Conservation (phyloP, 768 basidiomycete species). For the Gymnopilus dilepis region DNA sequence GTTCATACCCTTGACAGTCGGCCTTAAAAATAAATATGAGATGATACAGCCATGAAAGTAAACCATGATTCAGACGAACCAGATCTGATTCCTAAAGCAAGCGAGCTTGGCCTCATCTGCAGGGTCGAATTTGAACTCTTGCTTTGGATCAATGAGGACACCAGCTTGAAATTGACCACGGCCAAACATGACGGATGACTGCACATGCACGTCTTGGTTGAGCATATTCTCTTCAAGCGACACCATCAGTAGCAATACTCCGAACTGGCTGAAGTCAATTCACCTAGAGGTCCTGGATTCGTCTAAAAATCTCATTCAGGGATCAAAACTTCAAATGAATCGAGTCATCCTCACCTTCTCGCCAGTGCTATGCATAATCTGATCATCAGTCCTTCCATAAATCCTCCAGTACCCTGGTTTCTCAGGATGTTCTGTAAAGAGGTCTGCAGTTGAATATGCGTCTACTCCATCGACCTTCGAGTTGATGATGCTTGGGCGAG, state of each 20-base stretch:
- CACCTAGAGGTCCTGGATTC: slow-evolving; percentile 16
- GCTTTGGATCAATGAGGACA: slow-evolving; percentile 15
- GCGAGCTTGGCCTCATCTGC: not conserved
- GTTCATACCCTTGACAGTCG: not conserved
- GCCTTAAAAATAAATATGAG: too few species aligned
- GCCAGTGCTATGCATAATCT: slow-evolving; percentile 18
- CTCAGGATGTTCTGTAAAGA: slow-evolving; percentile 10
- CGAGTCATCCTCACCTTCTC: slow-evolving; percentile 19
- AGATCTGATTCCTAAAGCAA: not conserved
- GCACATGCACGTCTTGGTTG: slow-evolving; percentile 16
- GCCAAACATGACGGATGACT: slow-evolving; percentile 16
- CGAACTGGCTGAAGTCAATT: not conserved
- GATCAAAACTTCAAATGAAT: not conserved
- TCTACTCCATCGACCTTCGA: slow-evolving; percentile 1
- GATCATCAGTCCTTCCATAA: slow-evolving; percentile 16
- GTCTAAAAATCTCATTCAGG: not conserved
- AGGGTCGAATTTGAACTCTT: slow-evolving; percentile 12
- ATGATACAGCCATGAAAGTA: too few species aligned
- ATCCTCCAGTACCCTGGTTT: slow-evolving; percentile 17
- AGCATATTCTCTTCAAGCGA: slow-evolving; percentile 11
- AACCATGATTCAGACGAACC: too few species aligned
- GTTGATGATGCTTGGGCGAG: slow-evolving; percentile 4
- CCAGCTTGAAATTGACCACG: slow-evolving; percentile 20
- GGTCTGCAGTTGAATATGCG: slow-evolving; percentile 14
- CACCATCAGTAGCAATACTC: too few species aligned